Base-by-base conservation (phyloP, 2,329 filamentous ascomycete species). In the Xylaria sp. region DNA sequence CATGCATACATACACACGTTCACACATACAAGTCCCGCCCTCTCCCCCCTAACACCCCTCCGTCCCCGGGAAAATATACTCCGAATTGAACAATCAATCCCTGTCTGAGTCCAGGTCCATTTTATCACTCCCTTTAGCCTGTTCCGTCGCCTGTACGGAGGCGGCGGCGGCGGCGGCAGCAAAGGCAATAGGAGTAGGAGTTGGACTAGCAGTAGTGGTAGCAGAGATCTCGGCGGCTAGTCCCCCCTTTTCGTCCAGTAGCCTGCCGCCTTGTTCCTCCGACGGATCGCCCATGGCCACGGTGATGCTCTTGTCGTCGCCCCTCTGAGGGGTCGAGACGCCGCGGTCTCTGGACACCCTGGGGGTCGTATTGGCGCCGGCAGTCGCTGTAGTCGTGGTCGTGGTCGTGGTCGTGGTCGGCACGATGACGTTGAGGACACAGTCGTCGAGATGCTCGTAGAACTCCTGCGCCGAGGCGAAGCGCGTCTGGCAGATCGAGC, bases 381-480 rank as follows among this genome's bases (percentile, higher is more conserved):
- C n/a, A n/a, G n/a, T n/a, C n/a, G n/a, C n/a, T n/a, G n/a, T n/a
- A n/a, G n/a, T n/a, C n/a, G n/a, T n/a, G n/a, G n/a, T n/a, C n/a
- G n/a, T n/a, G n/a, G n/a, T n/a, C n/a, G n/a, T n/a, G n/a, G n/a
- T n/a, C n/a, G n/a, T 72, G 7, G 73, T 69, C 5, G 81, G 80
- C 13, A 84, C 79, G 48, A 85, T 83, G 16, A 83, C 81, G 46
- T 81, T 81, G 40, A 85, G 73, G 29, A 85, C 82, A 50, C 82
- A 85, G 62, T 85, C 82, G 61, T 89, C 93, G 62, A 97, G 78
- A 78, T 97, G 93, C 76, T 97, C 93, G 72, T 97, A 97, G 76
- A 97, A 97, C 68, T 97, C 93, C 73, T 97, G 93, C 2, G 93
- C 91, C 56, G 88, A 93, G 62, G 82, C 81, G 71, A 96, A 97